A percentile compares a stretch with the other conserved stretches of the same genome.
Conservation (phyloP, 441 rosid species). For the Gossypium schwendimanii region DNA sequence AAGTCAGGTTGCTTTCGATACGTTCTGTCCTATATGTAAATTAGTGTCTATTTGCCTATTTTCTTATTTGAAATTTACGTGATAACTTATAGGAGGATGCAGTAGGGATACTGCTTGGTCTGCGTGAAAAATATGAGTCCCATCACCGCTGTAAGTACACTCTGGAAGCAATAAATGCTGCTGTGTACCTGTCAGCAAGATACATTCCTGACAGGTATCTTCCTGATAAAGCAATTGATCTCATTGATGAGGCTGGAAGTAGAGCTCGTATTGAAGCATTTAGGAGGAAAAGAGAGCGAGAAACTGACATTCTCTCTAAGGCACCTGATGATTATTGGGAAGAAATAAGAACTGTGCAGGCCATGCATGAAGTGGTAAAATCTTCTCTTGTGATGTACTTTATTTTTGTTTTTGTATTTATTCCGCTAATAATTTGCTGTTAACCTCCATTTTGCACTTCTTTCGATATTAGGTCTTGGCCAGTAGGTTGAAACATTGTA, state of each 20-base stretch:
- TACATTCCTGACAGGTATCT: conserved; percentile 66
- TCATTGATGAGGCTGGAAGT: conserved; percentile 84
- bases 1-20: conserved; percentile 41
- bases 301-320: conserved; percentile 67
- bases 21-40: not conserved
- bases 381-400: not conserved
- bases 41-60: conserved; percentile 12
- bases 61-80: conserved; percentile 11
- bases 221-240: conserved; percentile 83
- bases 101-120: conserved; percentile 55
- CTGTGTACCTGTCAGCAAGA: conserved; percentile 62
- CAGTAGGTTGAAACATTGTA: conserved; percentile 46
- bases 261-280: conserved; percentile 80
- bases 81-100: conserved; percentile 56
- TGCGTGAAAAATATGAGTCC: conserved; percentile 62
- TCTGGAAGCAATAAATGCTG: conserved; percentile 63
- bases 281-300: conserved; percentile 74
- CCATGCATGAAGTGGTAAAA: conserved; percentile 93
- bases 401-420: not conserved
- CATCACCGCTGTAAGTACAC: conserved; percentile 65
- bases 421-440: conserved; percentile 1
- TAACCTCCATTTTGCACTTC: conserved; percentile 18
- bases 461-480: conserved; percentile 46
- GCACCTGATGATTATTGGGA: conserved; percentile 93
- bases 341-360: conserved; percentile 85